Base-by-base conservation (phyloP, 345 rosid genomes). In the Murraya koenigii region DNA sequence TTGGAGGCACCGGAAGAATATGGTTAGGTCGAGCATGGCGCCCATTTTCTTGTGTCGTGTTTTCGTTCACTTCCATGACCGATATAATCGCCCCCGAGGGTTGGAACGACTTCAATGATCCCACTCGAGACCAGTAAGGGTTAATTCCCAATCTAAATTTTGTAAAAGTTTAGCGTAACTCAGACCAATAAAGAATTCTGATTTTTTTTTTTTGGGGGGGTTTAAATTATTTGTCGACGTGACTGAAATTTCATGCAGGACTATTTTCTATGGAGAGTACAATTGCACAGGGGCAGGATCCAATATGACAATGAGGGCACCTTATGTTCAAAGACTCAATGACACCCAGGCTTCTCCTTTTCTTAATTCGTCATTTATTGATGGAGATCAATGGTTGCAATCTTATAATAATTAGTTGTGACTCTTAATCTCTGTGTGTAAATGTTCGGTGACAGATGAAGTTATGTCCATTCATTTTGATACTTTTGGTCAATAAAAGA, bases 1-100 rank as follows among this genome's bases (percentile, higher is more conserved):
- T 93, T 2, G 97, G 97, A 33, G 99, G 97, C 8, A 88, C 91
- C 0, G 98, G 98, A 17, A 85, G 97, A 66, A 89, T 93, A 63
- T 95, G 94, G 99, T 82, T 95, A 0, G 99, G 98, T 5, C 89
- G 99, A 61, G 99, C 98, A 0, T 94, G 99, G 99, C 74, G 92
- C 52, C 95, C 97, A 0, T 94, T 87, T 75, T 92, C 98, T 15
- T 89, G 96, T 19, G 98, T 93, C 11, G 78, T 95, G 7, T 93
- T 93, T 3, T 88, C 87, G 3, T 80, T 67, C 52, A 85, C 96
- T 2, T 69, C 82, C 69, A 91, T 95, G 95, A 82, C 98, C 0
- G 93, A 95, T 66, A 91, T 92, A 47, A 88, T 94, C 0, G 92
- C 98, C 1, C 87, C 97, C 0, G 95, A 93, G 80, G 99, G 99